These are phyloP conservation scores for Clitopilus hobsonii DNA, from an alignment of 768 basidiomycete species.

Conservation along the genomic window DNA sequence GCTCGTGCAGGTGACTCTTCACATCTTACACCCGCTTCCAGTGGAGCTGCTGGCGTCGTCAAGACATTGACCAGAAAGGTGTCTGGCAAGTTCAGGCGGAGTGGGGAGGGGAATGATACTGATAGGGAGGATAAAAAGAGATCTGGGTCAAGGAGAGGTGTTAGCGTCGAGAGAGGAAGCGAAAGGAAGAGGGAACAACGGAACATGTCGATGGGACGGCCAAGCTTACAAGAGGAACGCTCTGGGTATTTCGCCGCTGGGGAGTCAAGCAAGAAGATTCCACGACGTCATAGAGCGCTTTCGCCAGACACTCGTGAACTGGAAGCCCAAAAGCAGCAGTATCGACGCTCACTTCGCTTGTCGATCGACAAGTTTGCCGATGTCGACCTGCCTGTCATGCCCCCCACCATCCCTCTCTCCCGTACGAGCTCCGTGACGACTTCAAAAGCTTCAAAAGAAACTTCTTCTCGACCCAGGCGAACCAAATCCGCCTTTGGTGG, in stretches of 20 bases:
- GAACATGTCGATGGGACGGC: constrained; percentile 10
- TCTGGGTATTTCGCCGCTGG: constrained; percentile 11
- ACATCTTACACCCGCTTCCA: not conserved
- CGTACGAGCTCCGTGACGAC: not conserved
- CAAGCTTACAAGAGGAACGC: constrained; percentile 30
- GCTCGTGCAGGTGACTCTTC: not conserved
- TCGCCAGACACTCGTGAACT: constrained; percentile 2
- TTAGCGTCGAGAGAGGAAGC: constrained; percentile 3
- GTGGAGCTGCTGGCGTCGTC: constrained; percentile 11
- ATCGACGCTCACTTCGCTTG: constrained; percentile 22
- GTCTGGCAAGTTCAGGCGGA: constrained; percentile 27
- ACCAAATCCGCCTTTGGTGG: not conserved
- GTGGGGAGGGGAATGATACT: constrained; percentile 11
- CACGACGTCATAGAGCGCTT: not conserved
- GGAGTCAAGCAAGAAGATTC: constrained; percentile 9
- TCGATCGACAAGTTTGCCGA: constrained; percentile 27
- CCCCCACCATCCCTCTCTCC: not conserved
- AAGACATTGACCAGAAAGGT: constrained; percentile 29
- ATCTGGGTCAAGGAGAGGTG: not conserved
- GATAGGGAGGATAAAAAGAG: constrained; percentile 2
- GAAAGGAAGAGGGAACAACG: not conserved
- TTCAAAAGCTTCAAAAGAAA: not conserved
- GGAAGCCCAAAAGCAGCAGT: constrained; percentile 12
- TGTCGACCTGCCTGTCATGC: constrained; percentile 2
- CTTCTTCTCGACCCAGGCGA: not conserved